Evolutionary conservation across 2,329 filamentous ascomycete species (phyloP).

Genomic region (Phyllosticta citrichinensis): DNA sequence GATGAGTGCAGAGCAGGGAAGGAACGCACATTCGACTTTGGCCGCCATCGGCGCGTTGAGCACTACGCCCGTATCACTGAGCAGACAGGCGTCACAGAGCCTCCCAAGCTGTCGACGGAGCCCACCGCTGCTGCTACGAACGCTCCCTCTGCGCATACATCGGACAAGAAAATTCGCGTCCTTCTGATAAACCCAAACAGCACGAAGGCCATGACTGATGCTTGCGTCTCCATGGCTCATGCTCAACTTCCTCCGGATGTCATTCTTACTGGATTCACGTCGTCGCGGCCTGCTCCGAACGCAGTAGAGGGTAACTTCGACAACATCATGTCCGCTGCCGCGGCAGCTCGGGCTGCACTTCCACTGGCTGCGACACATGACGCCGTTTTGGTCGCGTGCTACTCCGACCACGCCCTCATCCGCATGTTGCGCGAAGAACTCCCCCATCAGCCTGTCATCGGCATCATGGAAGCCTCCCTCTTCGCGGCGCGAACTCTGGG

Average conservation of each 20-base stretch:
- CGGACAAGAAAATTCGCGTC: conserved; percentile 25
- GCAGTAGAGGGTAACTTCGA: conserved; percentile 44
- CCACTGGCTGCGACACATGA: conserved; percentile 35
- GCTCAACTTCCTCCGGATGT: conserved; percentile 38
- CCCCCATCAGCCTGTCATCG: conserved; percentile 32
- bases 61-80: conserved; percentile 15
- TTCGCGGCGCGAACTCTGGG: conserved; percentile 43
- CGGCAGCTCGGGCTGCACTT: conserved; percentile 36
- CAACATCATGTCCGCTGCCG: conserved; percentile 40
- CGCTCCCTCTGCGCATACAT: conserved; percentile 5
- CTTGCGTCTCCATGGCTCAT: conserved; percentile 35
- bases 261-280: conserved; percentile 41
- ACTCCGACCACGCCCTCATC: conserved; percentile 39
- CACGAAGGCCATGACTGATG: conserved; percentile 37
- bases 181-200: conserved; percentile 42
- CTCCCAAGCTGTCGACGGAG: conserved; percentile 19
- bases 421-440: conserved; percentile 38
- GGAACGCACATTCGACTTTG: conserved; percentile 30
- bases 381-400: conserved; percentile 41
- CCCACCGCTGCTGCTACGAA: neutral
- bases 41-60: conserved; percentile 14
- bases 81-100: conserved; percentile 19
- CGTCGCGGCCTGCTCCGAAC: conserved; percentile 38
- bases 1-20: conserved; percentile 35
- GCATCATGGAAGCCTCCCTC: conserved; percentile 43